A percentile compares a stretch with the other conserved stretches of the same genome.
Evolutionary conservation across 495 filamentous ascomycete genomes (phyloP).

Genomic region (Cetradonia linearis): DNA sequence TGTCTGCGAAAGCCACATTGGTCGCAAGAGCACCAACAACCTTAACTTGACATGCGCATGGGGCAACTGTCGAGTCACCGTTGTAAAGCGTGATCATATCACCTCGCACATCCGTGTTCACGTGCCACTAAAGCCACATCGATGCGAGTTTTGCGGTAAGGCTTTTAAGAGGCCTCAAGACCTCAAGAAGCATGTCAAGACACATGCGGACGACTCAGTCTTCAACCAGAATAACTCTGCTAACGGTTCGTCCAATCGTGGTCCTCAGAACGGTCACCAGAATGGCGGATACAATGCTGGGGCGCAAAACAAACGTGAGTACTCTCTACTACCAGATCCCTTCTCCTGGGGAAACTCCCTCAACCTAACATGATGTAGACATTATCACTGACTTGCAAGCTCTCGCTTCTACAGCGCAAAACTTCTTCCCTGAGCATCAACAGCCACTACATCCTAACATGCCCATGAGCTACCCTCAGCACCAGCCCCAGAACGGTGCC

Average conservation of each 20-base stretch:
- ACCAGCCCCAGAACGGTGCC: slow-evolving; percentile 41
- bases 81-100: slow-evolving; percentile 98
- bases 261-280: slow-evolving; percentile 31
- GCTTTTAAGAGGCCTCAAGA: slow-evolving; percentile 99
- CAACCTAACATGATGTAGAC: slow-evolving; percentile 24
- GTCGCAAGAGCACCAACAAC: slow-evolving; percentile 98
- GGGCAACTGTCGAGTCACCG: slow-evolving; percentile 91
- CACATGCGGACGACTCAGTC: slow-evolving; percentile 96
- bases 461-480: slow-evolving; percentile 36
- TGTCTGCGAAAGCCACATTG: slow-evolving; percentile 96
- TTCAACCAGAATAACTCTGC: slow-evolving; percentile 61
- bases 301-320: slow-evolving; percentile 24
- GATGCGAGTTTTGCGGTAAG: slow-evolving; percentile 97
- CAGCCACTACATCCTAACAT: slow-evolving; percentile 47
- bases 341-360: slow-evolving; percentile 7
- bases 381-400: slow-evolving; percentile 41
- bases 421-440: slow-evolving; percentile 48
- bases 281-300: slow-evolving; percentile 42
- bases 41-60: slow-evolving; percentile 95
- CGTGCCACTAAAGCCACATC: slow-evolving; percentile 95
- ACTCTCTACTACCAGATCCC: not conserved
- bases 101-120: slow-evolving; percentile 98
- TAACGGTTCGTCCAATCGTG: slow-evolving; percentile 31
- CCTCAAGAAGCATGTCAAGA: slow-evolving; percentile 99
- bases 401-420: slow-evolving; percentile 38